Percentiles rank a stretch among this genome's conserved stretches.
Evolutionary conservation across 2,329 filamentous ascomycete genomes (phyloP).

Genomic region (Cercospora sesami): DNA sequence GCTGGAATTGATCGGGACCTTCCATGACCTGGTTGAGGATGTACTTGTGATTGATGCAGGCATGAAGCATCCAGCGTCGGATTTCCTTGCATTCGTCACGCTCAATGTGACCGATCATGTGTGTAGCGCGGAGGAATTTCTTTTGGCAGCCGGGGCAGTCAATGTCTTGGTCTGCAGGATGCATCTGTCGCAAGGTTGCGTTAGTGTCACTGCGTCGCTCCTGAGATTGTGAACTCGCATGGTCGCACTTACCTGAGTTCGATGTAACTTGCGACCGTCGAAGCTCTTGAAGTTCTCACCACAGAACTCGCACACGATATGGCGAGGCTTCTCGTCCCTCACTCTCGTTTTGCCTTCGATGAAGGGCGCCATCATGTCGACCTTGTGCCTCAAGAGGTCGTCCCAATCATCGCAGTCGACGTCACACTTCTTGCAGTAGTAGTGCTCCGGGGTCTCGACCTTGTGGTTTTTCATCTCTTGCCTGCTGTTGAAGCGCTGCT

Average conservation of each 20-base stretch:
- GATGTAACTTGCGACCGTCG: conserved; percentile 54
- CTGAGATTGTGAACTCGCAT: conserved; percentile 1
- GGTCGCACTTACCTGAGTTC: conserved; percentile 48
- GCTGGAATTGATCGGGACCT: conserved; percentile 30
- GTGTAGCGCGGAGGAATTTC: conserved; percentile 51
- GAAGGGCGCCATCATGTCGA: conserved; percentile 37
- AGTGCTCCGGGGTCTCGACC: conserved; percentile 43
- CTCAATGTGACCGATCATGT: conserved; percentile 58
- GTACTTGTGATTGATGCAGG: conserved; percentile 53
- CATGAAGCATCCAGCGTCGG: conserved; percentile 45
- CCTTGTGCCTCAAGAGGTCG: conserved; percentile 37
- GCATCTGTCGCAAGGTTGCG: conserved; percentile 29
- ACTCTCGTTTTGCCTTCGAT: conserved; percentile 25
- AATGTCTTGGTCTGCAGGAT: conserved; percentile 53
- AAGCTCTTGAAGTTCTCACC: conserved; percentile 57
- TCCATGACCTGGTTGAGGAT: conserved; percentile 45
- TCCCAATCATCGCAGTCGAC: conserved; percentile 39
- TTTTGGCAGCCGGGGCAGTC: conserved; percentile 54
- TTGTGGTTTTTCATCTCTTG: conserved; percentile 56
- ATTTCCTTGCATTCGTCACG: conserved; percentile 52
- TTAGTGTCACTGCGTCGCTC: conserved; percentile 5
- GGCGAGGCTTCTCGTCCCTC: conserved; percentile 37
- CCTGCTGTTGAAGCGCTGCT: conserved; percentile 46
- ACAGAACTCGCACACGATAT: conserved; percentile 59
- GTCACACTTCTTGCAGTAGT: conserved; percentile 50